Evolutionary conservation across 768 basidiomycete species (phyloP).

Genomic region (Ramaria rubella): DNA sequence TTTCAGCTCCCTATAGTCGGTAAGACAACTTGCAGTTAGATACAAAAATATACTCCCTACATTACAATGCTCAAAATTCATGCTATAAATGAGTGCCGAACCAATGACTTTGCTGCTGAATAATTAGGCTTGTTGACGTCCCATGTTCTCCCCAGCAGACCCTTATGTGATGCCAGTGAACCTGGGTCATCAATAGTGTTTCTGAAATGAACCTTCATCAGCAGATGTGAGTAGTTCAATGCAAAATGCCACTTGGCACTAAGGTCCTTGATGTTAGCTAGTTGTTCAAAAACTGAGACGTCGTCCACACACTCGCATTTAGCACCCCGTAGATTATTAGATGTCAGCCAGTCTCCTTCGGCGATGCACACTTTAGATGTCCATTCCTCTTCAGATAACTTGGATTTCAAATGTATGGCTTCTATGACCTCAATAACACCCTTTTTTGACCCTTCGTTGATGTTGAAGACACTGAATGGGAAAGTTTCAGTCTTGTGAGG

Average conservation of each 20-base stretch:
- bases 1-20: conserved; percentile 10
- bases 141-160: conserved; percentile 21
- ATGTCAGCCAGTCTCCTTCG: conserved; percentile 27
- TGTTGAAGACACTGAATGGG: conserved; percentile 25
- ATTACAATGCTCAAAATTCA: conserved; percentile 22
- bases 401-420: conserved; percentile 18
- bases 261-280: conserved; percentile 22
- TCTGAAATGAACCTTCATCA: conserved; percentile 23
- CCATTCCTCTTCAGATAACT: conserved; percentile 17
- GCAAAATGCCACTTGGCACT: conserved; percentile 23
- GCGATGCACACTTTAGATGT: conserved; percentile 18
- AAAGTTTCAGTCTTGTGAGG: conserved; percentile 19
- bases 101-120: conserved; percentile 24
- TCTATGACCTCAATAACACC: conserved; percentile 22
- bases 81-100: conserved; percentile 26
- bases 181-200: conserved; percentile 19
- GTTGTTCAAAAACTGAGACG: conserved; percentile 17
- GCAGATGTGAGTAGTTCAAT: conserved; percentile 20
- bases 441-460: conserved; percentile 26
- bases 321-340: conserved; percentile 21
- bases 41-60: conserved; percentile 8
- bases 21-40: not conserved
- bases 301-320: conserved; percentile 20
- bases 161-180: conserved; percentile 23
- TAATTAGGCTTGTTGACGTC: conserved; percentile 26